Evolutionary conservation across 495 filamentous ascomycete genomes (phyloP).

Genomic region (Aspergillus funiculosus): DNA sequence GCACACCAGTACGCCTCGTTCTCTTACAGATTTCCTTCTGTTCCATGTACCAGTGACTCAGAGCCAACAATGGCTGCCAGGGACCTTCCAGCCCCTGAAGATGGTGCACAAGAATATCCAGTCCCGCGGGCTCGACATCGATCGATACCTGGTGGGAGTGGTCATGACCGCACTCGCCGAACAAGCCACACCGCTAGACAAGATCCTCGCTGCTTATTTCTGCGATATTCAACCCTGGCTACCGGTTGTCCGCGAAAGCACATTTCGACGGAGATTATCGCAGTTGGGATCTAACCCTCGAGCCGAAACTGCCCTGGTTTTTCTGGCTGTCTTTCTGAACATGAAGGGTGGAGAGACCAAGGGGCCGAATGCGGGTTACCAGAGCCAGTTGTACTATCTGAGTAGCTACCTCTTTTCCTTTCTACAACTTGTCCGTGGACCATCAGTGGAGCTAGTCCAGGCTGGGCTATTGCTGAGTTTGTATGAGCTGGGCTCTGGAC

Average conservation of each 20-base stretch:
- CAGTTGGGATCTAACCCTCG: not conserved
- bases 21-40: not conserved
- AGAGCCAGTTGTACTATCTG: not conserved
- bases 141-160: not conserved
- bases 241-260: conserved; percentile 1
- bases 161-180: not conserved
- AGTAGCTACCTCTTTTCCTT: conserved; percentile 6
- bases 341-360: too few relatives aligned
- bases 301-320: conserved; percentile 1
- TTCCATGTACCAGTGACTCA: not conserved
- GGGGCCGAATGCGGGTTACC: not conserved
- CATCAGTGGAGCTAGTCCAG: conserved; percentile 3
- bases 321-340: not conserved
- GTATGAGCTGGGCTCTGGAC: not conserved
- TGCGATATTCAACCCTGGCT: conserved; percentile 4
- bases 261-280: not conserved
- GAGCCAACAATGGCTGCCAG: not conserved
- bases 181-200: not conserved
- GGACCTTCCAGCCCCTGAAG: not conserved
- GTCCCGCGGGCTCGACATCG: not conserved
- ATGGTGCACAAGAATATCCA: not conserved
- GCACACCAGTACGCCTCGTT: not conserved
- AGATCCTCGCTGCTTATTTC: not conserved
- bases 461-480: not conserved
- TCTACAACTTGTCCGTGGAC: not conserved